These are phyloP conservation scores for Penicillium vulpinum DNA, from an alignment of 2,329 filamentous ascomycete genomes.

Conservation along the genomic window DNA sequence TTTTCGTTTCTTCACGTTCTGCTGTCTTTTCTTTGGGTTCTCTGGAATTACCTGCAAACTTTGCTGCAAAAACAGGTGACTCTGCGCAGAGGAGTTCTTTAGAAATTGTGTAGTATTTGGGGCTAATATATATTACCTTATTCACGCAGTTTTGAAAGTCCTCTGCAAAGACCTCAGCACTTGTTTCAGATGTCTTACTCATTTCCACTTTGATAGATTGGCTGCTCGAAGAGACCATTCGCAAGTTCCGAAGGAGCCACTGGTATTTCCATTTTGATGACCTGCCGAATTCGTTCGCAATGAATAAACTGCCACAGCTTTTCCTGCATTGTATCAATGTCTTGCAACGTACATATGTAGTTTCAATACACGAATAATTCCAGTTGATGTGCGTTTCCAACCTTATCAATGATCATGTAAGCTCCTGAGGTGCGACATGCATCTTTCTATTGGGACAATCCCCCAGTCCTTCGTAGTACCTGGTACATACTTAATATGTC, in stretches of 20 bases:
- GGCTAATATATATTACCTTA: background rate
- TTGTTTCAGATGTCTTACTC: background rate
- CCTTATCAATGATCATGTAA: too few species aligned
- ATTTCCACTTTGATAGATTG: background rate
- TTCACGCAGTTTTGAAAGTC: background rate
- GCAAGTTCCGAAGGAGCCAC: background rate
- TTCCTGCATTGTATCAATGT: too few species aligned
- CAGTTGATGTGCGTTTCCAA: too few species aligned
- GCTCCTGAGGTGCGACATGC: too few species aligned
- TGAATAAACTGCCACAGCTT: too few species aligned
- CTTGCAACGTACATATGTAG: too few species aligned
- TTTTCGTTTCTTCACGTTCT: constrained; percentile 11
- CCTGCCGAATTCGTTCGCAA: too few species aligned
- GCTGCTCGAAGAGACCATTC: background rate
- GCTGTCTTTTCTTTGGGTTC: constrained; percentile 8
- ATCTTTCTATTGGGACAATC: too few species aligned
- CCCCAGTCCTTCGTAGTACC: too few species aligned
- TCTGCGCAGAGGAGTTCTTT: constrained; percentile 10
- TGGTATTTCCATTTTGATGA: too few species aligned
- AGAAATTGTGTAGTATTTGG: constrained; percentile 1
- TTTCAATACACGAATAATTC: too few species aligned
- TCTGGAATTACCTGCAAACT: constrained; percentile 15
- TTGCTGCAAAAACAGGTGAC: constrained; percentile 12
- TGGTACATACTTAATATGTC: too few species aligned
- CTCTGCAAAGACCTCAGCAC: background rate